phyloP scores from a whole-genome alignment of 306 rosid species.

The Dryas octopetala region DNA sequence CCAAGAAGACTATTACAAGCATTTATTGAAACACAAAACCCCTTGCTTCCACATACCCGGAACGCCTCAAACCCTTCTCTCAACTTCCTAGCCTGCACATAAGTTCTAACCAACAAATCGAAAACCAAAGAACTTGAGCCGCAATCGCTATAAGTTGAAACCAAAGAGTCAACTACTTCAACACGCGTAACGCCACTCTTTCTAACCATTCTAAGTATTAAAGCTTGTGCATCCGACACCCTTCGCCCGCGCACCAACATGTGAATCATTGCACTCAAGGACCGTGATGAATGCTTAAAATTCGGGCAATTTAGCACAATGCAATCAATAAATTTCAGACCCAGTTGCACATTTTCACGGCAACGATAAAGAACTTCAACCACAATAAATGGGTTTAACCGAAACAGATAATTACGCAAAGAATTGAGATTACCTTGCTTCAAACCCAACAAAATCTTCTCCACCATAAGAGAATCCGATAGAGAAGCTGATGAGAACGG shows the following conservation, averaged over 20 bases:
- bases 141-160: slow-evolving; percentile 17
- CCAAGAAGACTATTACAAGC: slow-evolving; percentile 81
- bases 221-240: slow-evolving; percentile 68
- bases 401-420: slow-evolving; percentile 37
- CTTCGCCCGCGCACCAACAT: slow-evolving; percentile 51
- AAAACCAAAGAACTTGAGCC: slow-evolving; percentile 38
- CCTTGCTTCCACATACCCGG: slow-evolving; percentile 42
- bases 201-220: slow-evolving; percentile 67
- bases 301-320: slow-evolving; percentile 39
- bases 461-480: slow-evolving; percentile 45
- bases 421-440: slow-evolving; percentile 47
- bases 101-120: slow-evolving; percentile 77
- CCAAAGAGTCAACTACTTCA: slow-evolving; percentile 57
- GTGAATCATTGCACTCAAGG: slow-evolving; percentile 61
- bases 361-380: slow-evolving; percentile 53
- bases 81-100: slow-evolving; percentile 79
- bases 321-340: slow-evolving; percentile 39
- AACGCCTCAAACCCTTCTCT: slow-evolving; percentile 81
- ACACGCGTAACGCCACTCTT: slow-evolving; percentile 65
- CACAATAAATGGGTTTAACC: slow-evolving; percentile 40
- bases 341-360: slow-evolving; percentile 35
- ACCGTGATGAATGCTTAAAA: slow-evolving; percentile 51
- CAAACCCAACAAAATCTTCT: slow-evolving; percentile 52
- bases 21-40: slow-evolving; percentile 56
- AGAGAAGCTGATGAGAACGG: slow-evolving; percentile 32